Evolutionary conservation across 352 stramenopile species (phyloP).

Genomic region (Phytopythium sindhum): DNA sequence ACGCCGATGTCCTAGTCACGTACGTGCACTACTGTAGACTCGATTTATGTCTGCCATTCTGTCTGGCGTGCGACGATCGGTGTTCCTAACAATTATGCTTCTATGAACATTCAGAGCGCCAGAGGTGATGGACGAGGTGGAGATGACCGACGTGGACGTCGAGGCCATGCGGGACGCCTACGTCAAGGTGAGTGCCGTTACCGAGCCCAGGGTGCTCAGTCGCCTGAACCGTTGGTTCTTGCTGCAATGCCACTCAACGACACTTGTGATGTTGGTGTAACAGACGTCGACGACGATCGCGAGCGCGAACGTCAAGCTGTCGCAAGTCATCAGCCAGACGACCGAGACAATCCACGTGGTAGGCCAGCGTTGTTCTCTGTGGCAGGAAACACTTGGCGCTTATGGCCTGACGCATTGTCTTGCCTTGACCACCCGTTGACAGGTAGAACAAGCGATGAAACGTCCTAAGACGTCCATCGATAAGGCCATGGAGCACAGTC

Average conservation of each 20-base stretch:
- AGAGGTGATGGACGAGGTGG: slow-evolving; percentile 22
- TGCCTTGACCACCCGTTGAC: not conserved
- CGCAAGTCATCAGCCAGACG: slow-evolving; percentile 52
- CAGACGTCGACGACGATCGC: slow-evolving; percentile 61
- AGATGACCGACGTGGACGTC: slow-evolving; percentile 39
- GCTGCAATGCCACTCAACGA: not conserved
- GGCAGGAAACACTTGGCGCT: not conserved
- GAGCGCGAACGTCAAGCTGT: slow-evolving; percentile 46
- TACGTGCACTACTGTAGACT: slow-evolving; percentile 13
- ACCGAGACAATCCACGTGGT: slow-evolving; percentile 71
- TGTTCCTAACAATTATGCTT: no score
- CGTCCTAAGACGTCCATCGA: slow-evolving; percentile 70
- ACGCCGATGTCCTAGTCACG: slow-evolving; percentile 46
- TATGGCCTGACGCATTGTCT: not conserved
- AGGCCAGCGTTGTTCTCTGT: slow-evolving; percentile 3
- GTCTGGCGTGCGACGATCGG: not conserved
- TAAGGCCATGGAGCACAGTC: slow-evolving; percentile 70
- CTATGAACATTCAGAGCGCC: slow-evolving; percentile 16
- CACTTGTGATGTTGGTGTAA: not conserved
- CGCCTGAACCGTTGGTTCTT: not conserved
- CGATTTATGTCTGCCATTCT: not conserved
- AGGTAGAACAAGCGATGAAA: slow-evolving; percentile 77
- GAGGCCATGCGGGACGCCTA: slow-evolving; percentile 48
- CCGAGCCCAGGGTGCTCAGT: not conserved
- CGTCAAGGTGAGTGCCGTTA: slow-evolving; percentile 34